Conservation (phyloP, 352 stramenopile species). For the Pythium chondricola region DNA sequence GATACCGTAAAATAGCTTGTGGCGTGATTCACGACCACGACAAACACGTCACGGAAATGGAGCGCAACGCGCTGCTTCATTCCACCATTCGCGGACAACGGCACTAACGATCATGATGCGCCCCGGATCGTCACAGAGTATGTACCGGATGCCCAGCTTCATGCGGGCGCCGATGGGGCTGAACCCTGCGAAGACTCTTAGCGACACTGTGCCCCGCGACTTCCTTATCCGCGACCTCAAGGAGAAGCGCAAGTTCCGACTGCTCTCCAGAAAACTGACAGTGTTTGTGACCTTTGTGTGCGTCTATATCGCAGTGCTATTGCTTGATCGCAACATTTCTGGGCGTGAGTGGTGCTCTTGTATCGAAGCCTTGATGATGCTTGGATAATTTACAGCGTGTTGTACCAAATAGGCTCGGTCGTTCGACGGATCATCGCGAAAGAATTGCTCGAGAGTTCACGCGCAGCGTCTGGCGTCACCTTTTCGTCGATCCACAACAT, state of each 20-base stretch:
- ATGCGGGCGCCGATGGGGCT: constrained; percentile 20
- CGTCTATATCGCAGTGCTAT: constrained; percentile 50
- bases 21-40: background rate
- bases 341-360: constrained; percentile 29
- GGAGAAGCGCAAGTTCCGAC: constrained; percentile 63
- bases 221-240: constrained; percentile 59
- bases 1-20: constrained; percentile 4
- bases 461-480: constrained; percentile 24
- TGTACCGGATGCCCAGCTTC: constrained; percentile 42
- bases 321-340: constrained; percentile 69
- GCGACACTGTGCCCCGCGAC: constrained; percentile 28
- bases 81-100: too few relatives aligned
- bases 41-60: background rate
- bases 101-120: too few relatives aligned
- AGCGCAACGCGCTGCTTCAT: too few relatives aligned
- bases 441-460: constrained; percentile 36
- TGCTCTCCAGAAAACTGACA: constrained; percentile 53
- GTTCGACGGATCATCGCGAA: constrained; percentile 52
- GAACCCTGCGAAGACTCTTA: constrained; percentile 9
- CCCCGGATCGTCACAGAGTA: constrained; percentile 14
- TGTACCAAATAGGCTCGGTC: constrained; percentile 36
- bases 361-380: background rate
- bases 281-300: constrained; percentile 62
- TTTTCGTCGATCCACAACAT: constrained; percentile 38
- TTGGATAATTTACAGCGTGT: background rate